Evolutionary conservation across 306 rosid species (phyloP).

Genomic region (Oemleria cerasiformis): DNA sequence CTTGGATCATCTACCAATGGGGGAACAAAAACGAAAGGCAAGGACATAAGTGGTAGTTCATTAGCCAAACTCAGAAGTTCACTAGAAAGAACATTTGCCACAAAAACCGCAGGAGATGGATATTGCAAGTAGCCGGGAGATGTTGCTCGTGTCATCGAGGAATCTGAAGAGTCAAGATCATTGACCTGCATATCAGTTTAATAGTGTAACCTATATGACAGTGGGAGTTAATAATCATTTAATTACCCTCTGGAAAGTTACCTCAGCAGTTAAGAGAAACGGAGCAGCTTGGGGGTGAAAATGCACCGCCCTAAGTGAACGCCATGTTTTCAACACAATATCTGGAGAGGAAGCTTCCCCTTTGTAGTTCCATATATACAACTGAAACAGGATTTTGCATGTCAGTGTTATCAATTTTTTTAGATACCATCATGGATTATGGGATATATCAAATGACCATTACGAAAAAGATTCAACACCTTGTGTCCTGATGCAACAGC

Average conservation of each 20-base stretch:
- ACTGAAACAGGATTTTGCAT: slow-evolving; percentile 42
- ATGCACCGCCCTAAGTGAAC: slow-evolving; percentile 92
- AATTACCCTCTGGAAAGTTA: slow-evolving; percentile 29
- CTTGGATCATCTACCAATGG: slow-evolving; percentile 56
- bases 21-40: slow-evolving; percentile 56
- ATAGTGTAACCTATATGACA: slow-evolving; percentile 28
- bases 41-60: slow-evolving; percentile 57
- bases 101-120: slow-evolving; percentile 85
- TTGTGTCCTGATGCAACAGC: slow-evolving; percentile 98
- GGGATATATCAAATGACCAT: not conserved
- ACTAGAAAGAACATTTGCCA: slow-evolving; percentile 60
- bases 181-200: slow-evolving; percentile 74
- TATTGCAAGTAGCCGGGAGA: slow-evolving; percentile 76
- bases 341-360: slow-evolving; percentile 66
- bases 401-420: slow-evolving; percentile 11
- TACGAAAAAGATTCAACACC: slow-evolving; percentile 40
- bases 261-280: slow-evolving; percentile 95
- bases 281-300: slow-evolving; percentile 94
- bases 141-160: slow-evolving; percentile 77
- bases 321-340: slow-evolving; percentile 74
- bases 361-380: slow-evolving; percentile 84
- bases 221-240: slow-evolving; percentile 17
- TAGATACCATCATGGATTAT: slow-evolving; percentile 8
- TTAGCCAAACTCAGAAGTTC: slow-evolving; percentile 51
- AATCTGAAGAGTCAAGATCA: slow-evolving; percentile 93